These are phyloP conservation scores for Cyclocybe cylindracea DNA, from an alignment of 768 basidiomycete genomes.

Conservation along the genomic window DNA sequence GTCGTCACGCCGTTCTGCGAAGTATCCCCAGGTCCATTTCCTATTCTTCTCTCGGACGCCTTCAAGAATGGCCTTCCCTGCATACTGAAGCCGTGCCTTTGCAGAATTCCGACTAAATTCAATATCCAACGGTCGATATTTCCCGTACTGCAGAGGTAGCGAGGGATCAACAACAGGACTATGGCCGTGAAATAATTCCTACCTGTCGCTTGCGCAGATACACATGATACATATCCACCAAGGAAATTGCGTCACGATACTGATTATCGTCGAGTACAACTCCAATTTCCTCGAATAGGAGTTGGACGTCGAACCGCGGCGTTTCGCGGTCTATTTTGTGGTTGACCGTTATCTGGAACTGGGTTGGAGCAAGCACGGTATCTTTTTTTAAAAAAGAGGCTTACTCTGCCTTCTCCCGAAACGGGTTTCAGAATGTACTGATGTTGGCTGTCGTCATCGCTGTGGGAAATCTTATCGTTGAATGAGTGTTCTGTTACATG, in stretches of 20 bases:
- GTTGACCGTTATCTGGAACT: conserved; percentile 73
- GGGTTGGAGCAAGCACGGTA: conserved; percentile 1
- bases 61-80: conserved; percentile 73
- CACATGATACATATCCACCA: conserved; percentile 96
- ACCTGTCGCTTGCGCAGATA: conserved; percentile 86
- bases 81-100: conserved; percentile 74
- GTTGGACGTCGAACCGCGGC: conserved; percentile 84
- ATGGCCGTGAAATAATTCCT: conserved; percentile 13
- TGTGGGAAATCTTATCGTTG: conserved; percentile 40
- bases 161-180: conserved; percentile 12
- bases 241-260: conserved; percentile 89
- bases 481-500: neutral
- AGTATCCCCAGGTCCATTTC: conserved; percentile 92
- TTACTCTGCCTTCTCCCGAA: conserved; percentile 88
- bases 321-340: conserved; percentile 70
- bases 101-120: conserved; percentile 62
- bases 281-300: conserved; percentile 92
- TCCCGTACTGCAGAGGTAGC: conserved; percentile 63
- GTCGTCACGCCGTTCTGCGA: conserved; percentile 86
- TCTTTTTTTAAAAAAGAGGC: conserved; percentile 18
- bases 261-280: conserved; percentile 91
- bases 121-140: conserved; percentile 68
- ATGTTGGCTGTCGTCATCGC: conserved; percentile 59
- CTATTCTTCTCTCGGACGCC: conserved; percentile 81
- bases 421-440: conserved; percentile 97